Base-by-base conservation (phyloP, 1,284 basidiomycete genomes). In the Cryptococcus sp. region DNA sequence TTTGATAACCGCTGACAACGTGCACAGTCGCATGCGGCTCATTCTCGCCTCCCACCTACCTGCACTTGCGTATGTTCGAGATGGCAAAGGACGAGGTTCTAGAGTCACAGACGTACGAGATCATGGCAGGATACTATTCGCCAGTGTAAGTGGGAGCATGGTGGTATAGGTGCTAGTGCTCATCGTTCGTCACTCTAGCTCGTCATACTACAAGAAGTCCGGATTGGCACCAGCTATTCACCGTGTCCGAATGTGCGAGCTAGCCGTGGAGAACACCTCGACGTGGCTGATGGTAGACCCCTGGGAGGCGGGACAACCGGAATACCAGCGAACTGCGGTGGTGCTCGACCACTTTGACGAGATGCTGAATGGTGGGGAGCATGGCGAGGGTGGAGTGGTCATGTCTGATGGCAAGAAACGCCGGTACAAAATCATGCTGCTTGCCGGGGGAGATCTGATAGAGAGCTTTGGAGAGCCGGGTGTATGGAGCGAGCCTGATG, bases 361-460 rank as follows among this genome's bases (percentile, higher is more conserved):
- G 74, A 88, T 94, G 81, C 87, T 97, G 72, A 97, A 98, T 78
- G 87, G 86, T 8, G 65, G 67, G 15, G 81, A 87, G 47, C 57
- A 65, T 8, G 81, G 86, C 20, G 88, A 89, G 23, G 90, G 91
- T 13, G 78, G 78, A n/a, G 65, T 78, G 4, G 51, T 68, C 10
- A 75, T 76, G 71, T 56, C 57, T 17, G 73, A 77, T 59, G 74
- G 78, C 35, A 75, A 72, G 56, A 68, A 72, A 66, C 67, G 79
- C 50, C 72, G 72, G 60, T 78, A 81, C 64, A 81, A 83, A 69
- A 85, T 98, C 67, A 94, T 99, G 89, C 86, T 99, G 27, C 85
- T 99, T 54, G 96, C 96, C 3, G 96, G 95, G 40, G 94, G 91
- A 23, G 95, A 99, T 78, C 83, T 99, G 68, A 99, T 99, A 75